Base-by-base conservation (phyloP, 2,329 filamentous ascomycete species). In the Aureobasidium sp. region DNA sequence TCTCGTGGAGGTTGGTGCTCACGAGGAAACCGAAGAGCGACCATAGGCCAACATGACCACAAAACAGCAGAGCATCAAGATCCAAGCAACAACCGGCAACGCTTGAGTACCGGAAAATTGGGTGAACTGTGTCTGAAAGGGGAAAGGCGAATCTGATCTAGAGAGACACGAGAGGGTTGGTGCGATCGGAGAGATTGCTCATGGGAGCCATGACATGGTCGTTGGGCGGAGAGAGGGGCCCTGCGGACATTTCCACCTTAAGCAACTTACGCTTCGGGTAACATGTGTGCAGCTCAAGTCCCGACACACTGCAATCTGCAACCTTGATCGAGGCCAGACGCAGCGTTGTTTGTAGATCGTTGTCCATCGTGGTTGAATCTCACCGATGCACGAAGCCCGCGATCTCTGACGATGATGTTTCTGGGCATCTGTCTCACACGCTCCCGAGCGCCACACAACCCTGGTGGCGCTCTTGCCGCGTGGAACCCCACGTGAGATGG, bases 151-250 rank as follows among this genome's bases (percentile, higher is more conserved):
- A 48, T 48, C 42, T 47, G 55, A 58, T 58, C 55, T 48, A 32
- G 37, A 48, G 26, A 48, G 42, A 58, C 55, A 58, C 29, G 55
- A 58, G 37, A 47, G 41, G 42, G 55, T 44, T 32, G 55, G 42
- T 58, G 55, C 32, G 55, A 58, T 58, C 55, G 55, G 55, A 48
- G 55, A 58, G 29, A 58, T 58, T 58, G 39, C 39, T 48, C 32
- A 58, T 29, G 46, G 26, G 26, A 48, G 46, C 46, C 46, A 48
- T 47, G 42, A 47, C 42, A 57, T 41, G 29, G 23, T 34, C n/a
- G 39, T 34, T 34, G 39, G 34, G 7, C 39, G 39, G 52, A 42
- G 10, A 44, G 52, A 57, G 53, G 53, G 53, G 41, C 55, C 42
- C 42, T 58, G 55, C 42, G 53, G 29, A 46, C 53, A n/a, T 46